phyloP scores from a whole-genome alignment of 495 filamentous ascomycete species.

The Annulohypoxylon moriforme region DNA sequence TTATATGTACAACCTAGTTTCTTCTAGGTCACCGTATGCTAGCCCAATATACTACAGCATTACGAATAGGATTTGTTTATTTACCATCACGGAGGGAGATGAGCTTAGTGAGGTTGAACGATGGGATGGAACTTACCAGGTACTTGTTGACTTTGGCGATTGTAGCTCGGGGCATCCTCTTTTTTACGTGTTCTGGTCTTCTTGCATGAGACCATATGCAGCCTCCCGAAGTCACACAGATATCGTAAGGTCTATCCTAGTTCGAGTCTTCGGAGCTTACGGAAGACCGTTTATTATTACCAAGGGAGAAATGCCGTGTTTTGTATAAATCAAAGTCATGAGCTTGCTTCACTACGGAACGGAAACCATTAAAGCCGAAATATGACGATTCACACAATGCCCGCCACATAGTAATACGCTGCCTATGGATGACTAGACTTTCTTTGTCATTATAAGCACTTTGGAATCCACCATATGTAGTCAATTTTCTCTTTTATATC shows the following conservation, averaged over 20 bases:
- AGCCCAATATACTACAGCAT: too few relatives aligned
- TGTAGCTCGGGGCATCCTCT: neutral
- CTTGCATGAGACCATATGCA: slow-evolving; percentile 1
- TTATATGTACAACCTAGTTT: neutral
- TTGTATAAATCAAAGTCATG: too few relatives aligned
- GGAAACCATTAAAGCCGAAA: neutral
- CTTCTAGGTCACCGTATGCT: too few relatives aligned
- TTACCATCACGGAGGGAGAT: neutral
- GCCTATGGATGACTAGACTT: neutral
- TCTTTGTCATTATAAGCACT: neutral
- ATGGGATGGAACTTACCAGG: neutral
- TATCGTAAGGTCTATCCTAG: neutral
- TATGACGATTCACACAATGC: neutral
- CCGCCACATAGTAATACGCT: too few relatives aligned
- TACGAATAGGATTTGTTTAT: too few relatives aligned
- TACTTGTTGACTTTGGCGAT: neutral
- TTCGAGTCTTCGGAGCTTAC: neutral
- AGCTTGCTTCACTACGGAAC: neutral
- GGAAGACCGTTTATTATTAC: too few relatives aligned
- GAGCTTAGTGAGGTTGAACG: neutral
- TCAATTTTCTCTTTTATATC: too few relatives aligned
- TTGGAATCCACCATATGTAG: too few relatives aligned
- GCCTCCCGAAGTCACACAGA: slow-evolving; percentile 15
- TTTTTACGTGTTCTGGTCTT: neutral
- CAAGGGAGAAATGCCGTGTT: too few relatives aligned